Conservation (phyloP, 164 flowering plant genomes). For the Chimonanthus praecox region DNA sequence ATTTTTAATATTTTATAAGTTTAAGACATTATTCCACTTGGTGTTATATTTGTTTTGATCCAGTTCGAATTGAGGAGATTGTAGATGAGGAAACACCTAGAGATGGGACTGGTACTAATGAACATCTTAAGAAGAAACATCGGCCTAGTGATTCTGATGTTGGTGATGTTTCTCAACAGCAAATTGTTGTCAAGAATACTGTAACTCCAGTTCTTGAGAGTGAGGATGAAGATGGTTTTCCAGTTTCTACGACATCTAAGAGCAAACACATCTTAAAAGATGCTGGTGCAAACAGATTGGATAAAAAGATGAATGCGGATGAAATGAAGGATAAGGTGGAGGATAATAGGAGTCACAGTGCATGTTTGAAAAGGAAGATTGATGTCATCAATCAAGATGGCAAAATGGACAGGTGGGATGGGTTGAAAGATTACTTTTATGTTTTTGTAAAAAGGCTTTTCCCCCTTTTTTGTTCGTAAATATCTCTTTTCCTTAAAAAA, state of each 20-base stretch:
- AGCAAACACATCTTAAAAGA: slow-evolving; percentile 15
- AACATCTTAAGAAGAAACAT: slow-evolving; percentile 33
- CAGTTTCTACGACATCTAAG: slow-evolving; percentile 31
- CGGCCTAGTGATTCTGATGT: slow-evolving; percentile 25
- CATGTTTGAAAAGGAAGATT: slow-evolving; percentile 42
- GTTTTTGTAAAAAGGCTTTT: too few relatives aligned
- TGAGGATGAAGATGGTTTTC: slow-evolving; percentile 99
- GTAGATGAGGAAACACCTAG: slow-evolving; percentile 58
- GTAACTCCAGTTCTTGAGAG: slow-evolving; percentile 40
- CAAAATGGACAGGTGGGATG: slow-evolving; percentile 37
- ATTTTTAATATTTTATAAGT: too few relatives aligned
- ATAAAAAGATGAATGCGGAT: slow-evolving; percentile 22
- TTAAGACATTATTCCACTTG: background rate
- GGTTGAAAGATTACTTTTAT: too few relatives aligned
- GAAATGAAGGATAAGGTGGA: slow-evolving; percentile 29
- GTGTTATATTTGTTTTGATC: background rate
- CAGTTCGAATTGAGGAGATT: slow-evolving; percentile 93
- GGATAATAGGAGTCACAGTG: slow-evolving; percentile 15
- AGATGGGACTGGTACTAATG: slow-evolving; percentile 28
- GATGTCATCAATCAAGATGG: slow-evolving; percentile 30
- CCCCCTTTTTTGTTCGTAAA: too few relatives aligned
- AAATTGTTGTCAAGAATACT: slow-evolving; percentile 38
- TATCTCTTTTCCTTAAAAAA: too few relatives aligned
- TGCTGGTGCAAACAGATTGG: slow-evolving; percentile 16
- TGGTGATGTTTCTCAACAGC: slow-evolving; percentile 23